Percentiles rank a stretch among this genome's conserved stretches.
phyloP scores from a whole-genome alignment of 2,329 filamentous ascomycete genomes.

The Tolypocladium endophyticum region DNA sequence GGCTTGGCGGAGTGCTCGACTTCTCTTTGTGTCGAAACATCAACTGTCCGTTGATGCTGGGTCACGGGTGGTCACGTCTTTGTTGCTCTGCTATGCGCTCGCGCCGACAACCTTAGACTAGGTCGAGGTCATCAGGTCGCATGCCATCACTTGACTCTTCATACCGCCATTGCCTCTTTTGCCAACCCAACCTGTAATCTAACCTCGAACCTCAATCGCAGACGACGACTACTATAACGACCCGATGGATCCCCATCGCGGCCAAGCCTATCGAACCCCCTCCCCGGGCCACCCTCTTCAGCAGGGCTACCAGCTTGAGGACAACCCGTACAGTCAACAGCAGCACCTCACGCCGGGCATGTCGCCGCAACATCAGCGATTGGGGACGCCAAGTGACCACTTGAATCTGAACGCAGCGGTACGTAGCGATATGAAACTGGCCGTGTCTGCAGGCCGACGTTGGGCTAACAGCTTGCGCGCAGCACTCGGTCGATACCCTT shows the following conservation, averaged over 20 bases:
- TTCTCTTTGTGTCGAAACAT: background rate
- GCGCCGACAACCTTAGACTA: background rate
- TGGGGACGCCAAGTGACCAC: conserved; percentile 58
- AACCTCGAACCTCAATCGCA: conserved; percentile 12
- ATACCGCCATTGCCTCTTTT: background rate
- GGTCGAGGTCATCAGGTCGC: background rate
- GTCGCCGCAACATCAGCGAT: conserved; percentile 21
- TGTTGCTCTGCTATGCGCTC: background rate
- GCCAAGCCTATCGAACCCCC: conserved; percentile 50
- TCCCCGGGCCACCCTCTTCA: conserved; percentile 66
- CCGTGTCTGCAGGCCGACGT: background rate
- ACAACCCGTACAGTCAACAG: conserved; percentile 59
- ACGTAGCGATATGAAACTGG: conserved; percentile 23
- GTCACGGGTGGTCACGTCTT: background rate
- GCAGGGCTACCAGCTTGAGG: conserved; percentile 72
- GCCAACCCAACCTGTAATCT: conserved; percentile 6
- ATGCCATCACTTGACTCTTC: background rate
- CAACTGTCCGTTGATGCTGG: background rate
- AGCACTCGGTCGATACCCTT: conserved; percentile 45
- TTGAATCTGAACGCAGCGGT: conserved; percentile 79
- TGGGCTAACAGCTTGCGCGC: background rate
- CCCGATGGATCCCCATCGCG: conserved; percentile 40
- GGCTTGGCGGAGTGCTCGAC: background rate
- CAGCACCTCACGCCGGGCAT: conserved; percentile 18
- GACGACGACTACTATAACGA: conserved; percentile 53